Percentiles rank a stretch among this genome's conserved stretches.
phyloP scores from a whole-genome alignment of 2,329 filamentous ascomycete genomes.

The Aspergillus eucalypticola region DNA sequence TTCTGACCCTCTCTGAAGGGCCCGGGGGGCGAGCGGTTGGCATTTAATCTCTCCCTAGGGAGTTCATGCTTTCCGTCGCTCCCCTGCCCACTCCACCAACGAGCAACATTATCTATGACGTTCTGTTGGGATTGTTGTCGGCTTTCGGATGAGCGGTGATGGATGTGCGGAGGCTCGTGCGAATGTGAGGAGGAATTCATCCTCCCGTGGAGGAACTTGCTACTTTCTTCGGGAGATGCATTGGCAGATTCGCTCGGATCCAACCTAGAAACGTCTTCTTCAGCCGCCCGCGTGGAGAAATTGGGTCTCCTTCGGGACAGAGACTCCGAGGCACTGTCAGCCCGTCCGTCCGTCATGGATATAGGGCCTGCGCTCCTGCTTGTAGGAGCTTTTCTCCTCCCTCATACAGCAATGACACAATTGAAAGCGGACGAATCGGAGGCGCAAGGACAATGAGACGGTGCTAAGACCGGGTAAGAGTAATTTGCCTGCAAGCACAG shows the following conservation, averaged over 20 bases:
- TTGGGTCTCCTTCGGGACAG: slow-evolving; percentile 40
- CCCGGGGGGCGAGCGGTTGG: slow-evolving; percentile 21
- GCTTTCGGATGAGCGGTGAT: slow-evolving; percentile 16
- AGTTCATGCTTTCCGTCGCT: slow-evolving; percentile 14
- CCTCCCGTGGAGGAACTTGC: slow-evolving; percentile 25
- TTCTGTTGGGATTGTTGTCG: slow-evolving; percentile 24
- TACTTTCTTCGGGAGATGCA: slow-evolving; percentile 25
- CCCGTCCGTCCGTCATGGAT: slow-evolving; percentile 27
- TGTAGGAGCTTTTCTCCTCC: neutral
- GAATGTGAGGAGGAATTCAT: slow-evolving; percentile 23
- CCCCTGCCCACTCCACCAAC: slow-evolving; percentile 26
- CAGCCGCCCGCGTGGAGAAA: slow-evolving; percentile 41
- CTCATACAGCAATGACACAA: slow-evolving; percentile 1
- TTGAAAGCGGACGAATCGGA: neutral
- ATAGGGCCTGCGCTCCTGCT: slow-evolving; percentile 6
- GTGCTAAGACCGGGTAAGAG: neutral
- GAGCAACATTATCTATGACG: slow-evolving; percentile 27
- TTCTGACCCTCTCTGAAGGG: slow-evolving; percentile 35
- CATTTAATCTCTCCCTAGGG: slow-evolving; percentile 9
- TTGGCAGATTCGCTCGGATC: slow-evolving; percentile 32
- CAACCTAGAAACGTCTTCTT: slow-evolving; percentile 40
- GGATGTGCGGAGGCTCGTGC: slow-evolving; percentile 27
- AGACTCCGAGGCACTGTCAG: slow-evolving; percentile 24
- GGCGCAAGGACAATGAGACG: neutral
- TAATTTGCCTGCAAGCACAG: neutral